These are phyloP conservation scores for Ceratocystis huliohia DNA, from an alignment of 2,329 filamentous ascomycete species.

Conservation along the genomic window DNA sequence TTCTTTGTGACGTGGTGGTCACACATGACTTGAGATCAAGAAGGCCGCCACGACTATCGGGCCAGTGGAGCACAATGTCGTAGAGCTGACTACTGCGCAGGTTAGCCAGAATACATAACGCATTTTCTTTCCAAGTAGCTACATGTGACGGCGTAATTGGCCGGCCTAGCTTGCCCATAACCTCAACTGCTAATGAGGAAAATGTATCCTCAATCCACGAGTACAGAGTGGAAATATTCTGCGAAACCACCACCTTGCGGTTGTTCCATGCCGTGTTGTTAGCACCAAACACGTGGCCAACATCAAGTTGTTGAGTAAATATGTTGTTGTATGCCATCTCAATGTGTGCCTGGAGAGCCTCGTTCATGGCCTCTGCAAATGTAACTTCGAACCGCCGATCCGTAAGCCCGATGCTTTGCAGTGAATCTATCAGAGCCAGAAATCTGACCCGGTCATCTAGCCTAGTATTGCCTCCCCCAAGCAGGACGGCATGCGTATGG, in stretches of 20 bases:
- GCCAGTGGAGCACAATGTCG: constrained; percentile 67
- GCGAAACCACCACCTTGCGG: constrained; percentile 3
- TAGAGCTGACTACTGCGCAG: constrained; percentile 61
- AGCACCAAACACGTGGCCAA: constrained; percentile 1
- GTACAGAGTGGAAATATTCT: constrained; percentile 13
- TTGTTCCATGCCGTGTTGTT: constrained; percentile 4
- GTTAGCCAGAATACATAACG: constrained; percentile 53
- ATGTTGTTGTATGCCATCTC: constrained; percentile 6
- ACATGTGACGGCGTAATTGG: constrained; percentile 43
- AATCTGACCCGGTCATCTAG: background rate
- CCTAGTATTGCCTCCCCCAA: background rate
- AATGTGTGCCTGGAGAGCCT: constrained; percentile 8
- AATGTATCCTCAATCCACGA: constrained; percentile 59
- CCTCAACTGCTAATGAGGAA: constrained; percentile 49
- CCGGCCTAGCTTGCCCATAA: constrained; percentile 38
- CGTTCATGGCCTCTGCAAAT: constrained; percentile 12
- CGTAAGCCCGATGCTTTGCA: constrained; percentile 46
- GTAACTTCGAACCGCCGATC: constrained; percentile 12
- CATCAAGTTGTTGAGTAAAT: constrained; percentile 10
- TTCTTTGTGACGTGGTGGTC: constrained; percentile 53
- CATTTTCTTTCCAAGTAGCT: constrained; percentile 58
- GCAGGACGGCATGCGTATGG: background rate
- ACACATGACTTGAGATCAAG: constrained; percentile 61
- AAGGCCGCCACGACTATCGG: constrained; percentile 55
- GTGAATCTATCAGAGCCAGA: constrained; percentile 29